Evolutionary conservation across 2,329 filamentous ascomycete genomes (phyloP).

Genomic region (Clarireedia hainanense): DNA sequence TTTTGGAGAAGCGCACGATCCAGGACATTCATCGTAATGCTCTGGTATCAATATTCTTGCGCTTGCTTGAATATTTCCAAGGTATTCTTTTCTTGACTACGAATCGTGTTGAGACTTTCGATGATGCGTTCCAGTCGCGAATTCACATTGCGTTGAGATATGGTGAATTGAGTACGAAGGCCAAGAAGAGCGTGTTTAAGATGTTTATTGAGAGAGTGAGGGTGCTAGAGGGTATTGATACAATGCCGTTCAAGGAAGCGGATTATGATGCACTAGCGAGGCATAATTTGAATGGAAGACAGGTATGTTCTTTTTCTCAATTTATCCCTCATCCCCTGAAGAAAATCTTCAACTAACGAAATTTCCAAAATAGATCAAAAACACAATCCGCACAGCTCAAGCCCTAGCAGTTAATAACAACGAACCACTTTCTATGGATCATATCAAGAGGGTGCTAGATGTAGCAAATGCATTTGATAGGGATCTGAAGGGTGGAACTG

Average conservation of each 20-base stretch:
- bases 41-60: slow-evolving; percentile 79
- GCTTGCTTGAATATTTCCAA: slow-evolving; percentile 84
- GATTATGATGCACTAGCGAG: slow-evolving; percentile 61
- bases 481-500: slow-evolving; percentile 72
- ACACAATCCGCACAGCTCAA: slow-evolving; percentile 75
- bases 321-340: background rate
- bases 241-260: slow-evolving; percentile 54
- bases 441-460: slow-evolving; percentile 76
- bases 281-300: slow-evolving; percentile 60
- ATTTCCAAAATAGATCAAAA: slow-evolving; percentile 59
- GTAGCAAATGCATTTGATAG: slow-evolving; percentile 76
- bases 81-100: slow-evolving; percentile 87
- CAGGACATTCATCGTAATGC: slow-evolving; percentile 81
- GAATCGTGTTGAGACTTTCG: slow-evolving; percentile 80
- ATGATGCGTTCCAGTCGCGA: slow-evolving; percentile 81
- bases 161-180: slow-evolving; percentile 62
- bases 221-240: slow-evolving; percentile 52
- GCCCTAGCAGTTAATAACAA: slow-evolving; percentile 71
- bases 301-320: slow-evolving; percentile 36
- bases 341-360: slow-evolving; percentile 31
- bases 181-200: slow-evolving; percentile 73
- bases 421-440: slow-evolving; percentile 64
- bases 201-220: slow-evolving; percentile 72
- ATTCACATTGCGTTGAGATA: slow-evolving; percentile 83
- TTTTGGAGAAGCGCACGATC: slow-evolving; percentile 74